These are phyloP conservation scores for Macrophomina pseudophaseolina DNA, from an alignment of 2,329 filamentous ascomycete species.

Conservation along the genomic window DNA sequence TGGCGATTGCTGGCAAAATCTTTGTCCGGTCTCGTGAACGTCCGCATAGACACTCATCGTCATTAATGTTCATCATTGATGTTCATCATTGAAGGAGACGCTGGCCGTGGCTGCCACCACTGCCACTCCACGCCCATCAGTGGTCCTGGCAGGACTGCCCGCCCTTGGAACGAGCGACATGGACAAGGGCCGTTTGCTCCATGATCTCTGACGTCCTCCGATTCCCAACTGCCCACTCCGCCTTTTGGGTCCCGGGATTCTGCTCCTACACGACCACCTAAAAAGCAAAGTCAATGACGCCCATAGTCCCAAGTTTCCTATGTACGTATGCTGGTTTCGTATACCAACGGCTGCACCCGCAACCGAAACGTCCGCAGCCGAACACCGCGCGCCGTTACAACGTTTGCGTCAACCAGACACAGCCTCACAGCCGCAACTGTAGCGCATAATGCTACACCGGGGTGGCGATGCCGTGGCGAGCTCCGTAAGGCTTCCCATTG, in stretches of 20 bases:
- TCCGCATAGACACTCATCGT: neutral
- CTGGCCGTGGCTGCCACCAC: slow-evolving; percentile 11
- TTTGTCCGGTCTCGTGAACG: slow-evolving; percentile 17
- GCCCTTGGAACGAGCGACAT: neutral
- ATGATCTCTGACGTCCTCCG: slow-evolving; percentile 1
- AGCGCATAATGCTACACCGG: slow-evolving; percentile 12
- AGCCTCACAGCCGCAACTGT: neutral
- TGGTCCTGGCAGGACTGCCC: neutral
- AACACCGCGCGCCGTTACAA: slow-evolving; percentile 17
- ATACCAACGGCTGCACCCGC: slow-evolving; percentile 7
- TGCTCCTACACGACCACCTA: neutral
- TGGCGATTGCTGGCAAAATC: slow-evolving; percentile 12
- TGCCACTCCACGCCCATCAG: neutral
- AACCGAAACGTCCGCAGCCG: slow-evolving; percentile 1
- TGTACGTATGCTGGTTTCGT: slow-evolving; percentile 14
- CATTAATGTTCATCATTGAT: slow-evolving; percentile 13
- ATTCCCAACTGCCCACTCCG: neutral
- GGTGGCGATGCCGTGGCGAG: slow-evolving; percentile 3
- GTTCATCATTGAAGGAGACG: slow-evolving; percentile 3
- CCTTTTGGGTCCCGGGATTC: neutral
- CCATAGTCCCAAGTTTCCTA: neutral
- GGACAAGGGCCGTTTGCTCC: neutral
- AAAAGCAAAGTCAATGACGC: slow-evolving; percentile 25
- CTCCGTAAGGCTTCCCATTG: slow-evolving; percentile 8
- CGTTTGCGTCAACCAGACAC: slow-evolving; percentile 5